A percentile compares a stretch with the other conserved stretches of the same genome.
Conservation (phyloP, 257 asterid genomes). For the Solanum appendiculatum region DNA sequence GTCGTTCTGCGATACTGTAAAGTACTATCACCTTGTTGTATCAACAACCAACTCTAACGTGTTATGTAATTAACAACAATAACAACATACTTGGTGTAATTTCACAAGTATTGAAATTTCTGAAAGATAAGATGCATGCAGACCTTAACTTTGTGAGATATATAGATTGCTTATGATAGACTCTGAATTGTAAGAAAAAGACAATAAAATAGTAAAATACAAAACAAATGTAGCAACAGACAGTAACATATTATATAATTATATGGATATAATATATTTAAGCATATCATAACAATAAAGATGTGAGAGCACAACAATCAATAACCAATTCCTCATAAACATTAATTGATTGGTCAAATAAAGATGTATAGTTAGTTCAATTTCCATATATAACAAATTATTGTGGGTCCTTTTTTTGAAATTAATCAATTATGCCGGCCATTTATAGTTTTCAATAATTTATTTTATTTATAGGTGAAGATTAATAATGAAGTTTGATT, state of each 20-base stretch:
- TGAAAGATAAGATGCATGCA: not conserved
- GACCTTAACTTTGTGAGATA: rapidly evolving
- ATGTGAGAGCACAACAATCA: not conserved
- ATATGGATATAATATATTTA: not conserved
- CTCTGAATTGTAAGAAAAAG: rapidly evolving
- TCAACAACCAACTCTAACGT: not conserved
- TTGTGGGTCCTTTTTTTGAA: not conserved
- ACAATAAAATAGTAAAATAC: not conserved
- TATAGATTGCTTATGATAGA: rapidly evolving
- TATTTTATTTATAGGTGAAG: not conserved
- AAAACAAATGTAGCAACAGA: not conserved
- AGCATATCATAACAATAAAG: not conserved
- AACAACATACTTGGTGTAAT: not conserved
- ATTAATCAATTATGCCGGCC: not conserved
- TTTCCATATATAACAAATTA: not conserved
- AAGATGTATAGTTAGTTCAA: not conserved
- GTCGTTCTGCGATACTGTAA: too few relatives aligned
- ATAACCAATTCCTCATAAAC: not conserved
- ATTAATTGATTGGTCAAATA: not conserved
- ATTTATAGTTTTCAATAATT: not conserved
- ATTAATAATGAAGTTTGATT: not conserved
- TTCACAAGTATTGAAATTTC: too few relatives aligned
- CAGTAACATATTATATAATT: not conserved
- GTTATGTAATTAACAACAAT: not conserved
- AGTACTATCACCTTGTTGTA: not conserved